These are phyloP conservation scores for Penicillium longicatenatum DNA, from an alignment of 495 filamentous ascomycete genomes.

Conservation along the genomic window DNA sequence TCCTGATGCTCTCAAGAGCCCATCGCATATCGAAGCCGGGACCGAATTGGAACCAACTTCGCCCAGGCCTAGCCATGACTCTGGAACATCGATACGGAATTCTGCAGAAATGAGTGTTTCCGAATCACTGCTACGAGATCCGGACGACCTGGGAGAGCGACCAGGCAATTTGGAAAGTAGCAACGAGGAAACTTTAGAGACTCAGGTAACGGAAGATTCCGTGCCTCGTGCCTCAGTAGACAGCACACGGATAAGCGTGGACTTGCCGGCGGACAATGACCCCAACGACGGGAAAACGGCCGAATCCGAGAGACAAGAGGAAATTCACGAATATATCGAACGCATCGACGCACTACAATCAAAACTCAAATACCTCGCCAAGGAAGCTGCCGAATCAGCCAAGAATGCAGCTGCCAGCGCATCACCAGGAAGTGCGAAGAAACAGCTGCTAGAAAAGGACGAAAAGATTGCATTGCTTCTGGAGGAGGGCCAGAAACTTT, in stretches of 20 bases:
- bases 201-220: constrained; percentile 6
- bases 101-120: constrained; percentile 33
- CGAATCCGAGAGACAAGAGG: constrained; percentile 71
- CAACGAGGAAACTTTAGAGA: constrained; percentile 11
- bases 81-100: constrained; percentile 29
- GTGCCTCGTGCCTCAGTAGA: constrained; percentile 16
- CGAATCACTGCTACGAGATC: constrained; percentile 17
- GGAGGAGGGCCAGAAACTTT: constrained; percentile 89
- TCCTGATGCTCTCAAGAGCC: constrained; percentile 20
- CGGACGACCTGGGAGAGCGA: constrained; percentile 21
- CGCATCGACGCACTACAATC: constrained; percentile 90
- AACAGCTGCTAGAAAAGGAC: constrained; percentile 83
- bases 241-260: constrained; percentile 18
- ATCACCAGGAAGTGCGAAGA: constrained; percentile 65
- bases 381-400: constrained; percentile 72
- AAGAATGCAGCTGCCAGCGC: constrained; percentile 62
- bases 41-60: constrained; percentile 3
- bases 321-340: constrained; percentile 80
- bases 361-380: constrained; percentile 84
- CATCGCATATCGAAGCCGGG: constrained; percentile 16
- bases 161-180: constrained; percentile 8
- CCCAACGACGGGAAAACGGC: constrained; percentile 56
- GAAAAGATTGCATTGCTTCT: constrained; percentile 86
- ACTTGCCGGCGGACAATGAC: constrained; percentile 18
- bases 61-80: constrained; percentile 37